Conservation (phyloP, 257 asterid genomes). For the Lithospermum erythrorhizon region DNA sequence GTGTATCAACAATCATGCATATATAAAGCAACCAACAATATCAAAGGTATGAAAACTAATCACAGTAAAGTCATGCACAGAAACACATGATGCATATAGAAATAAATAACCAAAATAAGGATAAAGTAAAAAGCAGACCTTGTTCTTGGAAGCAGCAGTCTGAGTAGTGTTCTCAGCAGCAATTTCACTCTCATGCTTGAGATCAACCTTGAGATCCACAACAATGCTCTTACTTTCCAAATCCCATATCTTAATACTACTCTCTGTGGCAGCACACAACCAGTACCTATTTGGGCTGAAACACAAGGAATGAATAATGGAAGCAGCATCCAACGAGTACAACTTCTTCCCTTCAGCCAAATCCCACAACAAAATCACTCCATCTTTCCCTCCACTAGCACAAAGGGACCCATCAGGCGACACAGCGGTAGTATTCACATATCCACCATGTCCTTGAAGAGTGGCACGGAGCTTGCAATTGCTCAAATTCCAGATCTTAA, state of each 20-base stretch:
- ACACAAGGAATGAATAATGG: conserved; percentile 41
- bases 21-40: too few relatives aligned
- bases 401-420: conserved; percentile 22
- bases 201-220: conserved; percentile 52
- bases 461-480: conserved; percentile 47
- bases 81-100: too few relatives aligned
- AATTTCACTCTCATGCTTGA: conserved; percentile 62
- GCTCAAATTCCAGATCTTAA: conserved; percentile 55
- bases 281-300: conserved; percentile 66
- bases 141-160: conserved; percentile 32
- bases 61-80: too few relatives aligned
- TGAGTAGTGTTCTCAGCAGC: conserved; percentile 27
- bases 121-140: conserved; percentile 24
- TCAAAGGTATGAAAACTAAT: too few relatives aligned
- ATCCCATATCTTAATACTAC: conserved; percentile 59
- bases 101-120: too few relatives aligned
- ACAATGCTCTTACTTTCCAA: conserved; percentile 57
- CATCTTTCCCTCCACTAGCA: conserved; percentile 24
- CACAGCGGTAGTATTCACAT: conserved; percentile 18
- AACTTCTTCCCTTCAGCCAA: conserved; percentile 49
- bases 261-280: conserved; percentile 56
- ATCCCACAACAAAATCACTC: conserved; percentile 42
- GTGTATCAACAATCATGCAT: too few relatives aligned
- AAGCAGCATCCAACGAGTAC: conserved; percentile 45
- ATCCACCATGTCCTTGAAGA: conserved; percentile 16